A percentile compares a stretch with the other conserved stretches of the same genome.
These are phyloP conservation scores for Saccharum officinarum DNA, from an alignment of 176 grass and related monocot species.

Conservation along the genomic window DNA sequence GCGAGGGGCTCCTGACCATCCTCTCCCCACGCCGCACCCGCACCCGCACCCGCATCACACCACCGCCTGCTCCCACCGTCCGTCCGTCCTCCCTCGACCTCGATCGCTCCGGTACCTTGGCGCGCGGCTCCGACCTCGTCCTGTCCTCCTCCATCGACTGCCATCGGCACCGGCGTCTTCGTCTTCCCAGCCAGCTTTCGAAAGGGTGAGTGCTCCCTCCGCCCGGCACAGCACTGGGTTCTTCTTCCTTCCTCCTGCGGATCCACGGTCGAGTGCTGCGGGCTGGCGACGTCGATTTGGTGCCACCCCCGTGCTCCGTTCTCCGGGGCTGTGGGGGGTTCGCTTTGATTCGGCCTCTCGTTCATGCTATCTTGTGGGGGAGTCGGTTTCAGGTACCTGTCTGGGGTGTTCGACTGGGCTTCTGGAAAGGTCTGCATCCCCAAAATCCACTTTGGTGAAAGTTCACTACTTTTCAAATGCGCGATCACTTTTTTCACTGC, in stretches of 20 bases:
- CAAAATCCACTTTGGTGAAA: no score
- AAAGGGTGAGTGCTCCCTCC: neutral
- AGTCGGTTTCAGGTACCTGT: no score
- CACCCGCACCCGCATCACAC: neutral
- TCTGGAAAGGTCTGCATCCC: neutral
- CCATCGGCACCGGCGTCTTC: neutral
- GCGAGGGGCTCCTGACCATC: no score
- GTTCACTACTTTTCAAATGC: no score
- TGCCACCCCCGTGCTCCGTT: neutral
- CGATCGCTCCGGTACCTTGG: conserved; percentile 36
- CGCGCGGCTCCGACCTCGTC: neutral
- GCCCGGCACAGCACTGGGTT: neutral
- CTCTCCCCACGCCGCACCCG: no score
- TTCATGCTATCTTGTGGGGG: neutral
- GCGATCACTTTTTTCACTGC: no score
- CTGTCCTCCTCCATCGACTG: neutral
- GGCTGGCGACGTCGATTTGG: conserved; percentile 1
- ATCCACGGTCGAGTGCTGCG: neutral
- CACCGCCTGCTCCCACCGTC: neutral
- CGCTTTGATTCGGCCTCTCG: neutral
- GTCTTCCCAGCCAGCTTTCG: neutral
- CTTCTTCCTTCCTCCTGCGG: neutral
- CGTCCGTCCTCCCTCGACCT: neutral
- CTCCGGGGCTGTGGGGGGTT: neutral
- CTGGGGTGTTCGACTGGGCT: conserved; percentile 8